These are phyloP conservation scores for Hexamita inflata DNA, from an alignment of 208 protist genomes.

Conservation along the genomic window DNA sequence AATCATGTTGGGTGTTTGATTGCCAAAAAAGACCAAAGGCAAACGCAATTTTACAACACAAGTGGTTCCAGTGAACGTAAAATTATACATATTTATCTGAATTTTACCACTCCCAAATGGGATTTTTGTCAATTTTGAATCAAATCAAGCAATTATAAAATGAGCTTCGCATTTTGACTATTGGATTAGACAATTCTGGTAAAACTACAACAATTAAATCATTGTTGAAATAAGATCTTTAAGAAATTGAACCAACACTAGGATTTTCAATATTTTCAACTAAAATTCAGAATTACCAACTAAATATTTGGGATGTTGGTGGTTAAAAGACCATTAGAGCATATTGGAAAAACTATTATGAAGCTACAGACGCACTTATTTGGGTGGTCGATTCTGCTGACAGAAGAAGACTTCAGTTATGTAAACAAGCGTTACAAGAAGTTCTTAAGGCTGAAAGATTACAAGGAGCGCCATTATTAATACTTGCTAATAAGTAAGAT, in stretches of 20 bases:
- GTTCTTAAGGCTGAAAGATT: slow-evolving; percentile 76
- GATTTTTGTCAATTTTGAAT: neutral
- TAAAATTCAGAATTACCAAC: slow-evolving; percentile 60
- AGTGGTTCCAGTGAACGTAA: too few relatives aligned
- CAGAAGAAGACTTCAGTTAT: slow-evolving; percentile 58
- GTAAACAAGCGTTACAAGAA: slow-evolving; percentile 70
- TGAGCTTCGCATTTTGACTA: slow-evolving; percentile 67
- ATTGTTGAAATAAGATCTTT: slow-evolving; percentile 70
- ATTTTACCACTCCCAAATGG: neutral
- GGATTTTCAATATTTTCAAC: slow-evolving; percentile 91
- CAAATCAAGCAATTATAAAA: slow-evolving; percentile 57
- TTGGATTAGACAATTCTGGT: slow-evolving; percentile 83
- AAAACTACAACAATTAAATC: slow-evolving; percentile 81
- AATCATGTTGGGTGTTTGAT: too few relatives aligned
- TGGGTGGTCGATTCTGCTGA: slow-evolving; percentile 77
- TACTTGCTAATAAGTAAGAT: slow-evolving; percentile 98
- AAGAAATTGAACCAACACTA: slow-evolving; percentile 74
- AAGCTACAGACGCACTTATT: slow-evolving; percentile 64
- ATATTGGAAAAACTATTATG: slow-evolving; percentile 88
- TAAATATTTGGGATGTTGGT: slow-evolving; percentile 97
- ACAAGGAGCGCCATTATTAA: slow-evolving; percentile 81
- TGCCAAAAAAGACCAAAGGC: too few relatives aligned
- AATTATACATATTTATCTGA: too few relatives aligned
- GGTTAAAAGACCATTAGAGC: slow-evolving; percentile 91
- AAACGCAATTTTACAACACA: too few relatives aligned